Conservation (phyloP, 2,329 filamentous ascomycete genomes). For the Fonsecaea pugnacius region DNA sequence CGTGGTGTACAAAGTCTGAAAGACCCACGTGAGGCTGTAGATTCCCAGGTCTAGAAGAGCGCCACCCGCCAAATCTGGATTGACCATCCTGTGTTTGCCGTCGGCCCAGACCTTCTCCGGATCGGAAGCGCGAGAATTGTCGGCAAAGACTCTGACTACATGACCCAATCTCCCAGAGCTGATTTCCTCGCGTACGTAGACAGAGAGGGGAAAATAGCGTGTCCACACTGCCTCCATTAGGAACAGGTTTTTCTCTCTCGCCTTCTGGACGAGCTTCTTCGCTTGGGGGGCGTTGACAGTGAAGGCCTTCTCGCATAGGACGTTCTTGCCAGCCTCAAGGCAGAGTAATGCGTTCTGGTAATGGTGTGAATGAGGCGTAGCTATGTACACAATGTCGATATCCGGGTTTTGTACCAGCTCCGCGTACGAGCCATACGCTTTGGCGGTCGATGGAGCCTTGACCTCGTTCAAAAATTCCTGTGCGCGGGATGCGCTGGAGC, state of each 20-base stretch:
- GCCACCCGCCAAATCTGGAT: constrained; percentile 79
- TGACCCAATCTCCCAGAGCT: constrained; percentile 58
- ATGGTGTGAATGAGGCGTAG: constrained; percentile 89
- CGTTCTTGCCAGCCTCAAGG: constrained; percentile 80
- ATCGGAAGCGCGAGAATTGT: constrained; percentile 43
- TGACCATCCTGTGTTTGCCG: constrained; percentile 75
- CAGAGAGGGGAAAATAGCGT: constrained; percentile 79
- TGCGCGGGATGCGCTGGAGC: constrained; percentile 70
- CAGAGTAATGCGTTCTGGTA: constrained; percentile 86
- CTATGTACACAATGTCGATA: constrained; percentile 79
- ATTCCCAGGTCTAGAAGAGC: constrained; percentile 83
- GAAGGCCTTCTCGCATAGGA: constrained; percentile 88
- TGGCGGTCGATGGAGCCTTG: constrained; percentile 64
- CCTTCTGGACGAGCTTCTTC: constrained; percentile 71
- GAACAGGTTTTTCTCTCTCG: constrained; percentile 72
- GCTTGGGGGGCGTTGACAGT: constrained; percentile 81
- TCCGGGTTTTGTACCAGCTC: constrained; percentile 74
- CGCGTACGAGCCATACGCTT: constrained; percentile 77
- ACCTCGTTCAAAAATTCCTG: constrained; percentile 72
- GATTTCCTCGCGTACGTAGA: constrained; percentile 45
- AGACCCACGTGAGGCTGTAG: constrained; percentile 88
- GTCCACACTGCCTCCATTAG: constrained; percentile 81
- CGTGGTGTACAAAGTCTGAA: constrained; percentile 62
- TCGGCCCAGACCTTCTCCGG: constrained; percentile 54
- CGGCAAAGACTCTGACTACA: constrained; percentile 55